phyloP scores from a whole-genome alignment of 305 asterid genomes.

The Coffea humblotiana region DNA sequence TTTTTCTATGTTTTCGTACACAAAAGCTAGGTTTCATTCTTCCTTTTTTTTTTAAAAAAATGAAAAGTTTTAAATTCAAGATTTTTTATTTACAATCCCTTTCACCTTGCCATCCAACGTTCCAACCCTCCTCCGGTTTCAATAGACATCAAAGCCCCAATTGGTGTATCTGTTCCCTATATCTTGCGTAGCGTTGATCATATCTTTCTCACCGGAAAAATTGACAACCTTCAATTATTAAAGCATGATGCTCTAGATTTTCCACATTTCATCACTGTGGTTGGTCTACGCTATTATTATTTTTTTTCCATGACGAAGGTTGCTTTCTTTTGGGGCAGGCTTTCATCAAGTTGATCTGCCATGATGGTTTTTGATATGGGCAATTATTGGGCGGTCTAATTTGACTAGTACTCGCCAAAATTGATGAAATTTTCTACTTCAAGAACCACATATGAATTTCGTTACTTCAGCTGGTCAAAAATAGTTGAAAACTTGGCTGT shows the following conservation, averaged over 20 bases:
- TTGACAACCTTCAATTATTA: slow-evolving; percentile 25
- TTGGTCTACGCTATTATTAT: slow-evolving; percentile 6
- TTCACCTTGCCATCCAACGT: no score
- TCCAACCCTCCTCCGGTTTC: no score
- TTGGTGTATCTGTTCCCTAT: neutral
- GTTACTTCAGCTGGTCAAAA: neutral
- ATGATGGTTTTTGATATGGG: slow-evolving; percentile 12
- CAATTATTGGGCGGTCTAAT: slow-evolving; percentile 15
- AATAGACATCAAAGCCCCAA: neutral
- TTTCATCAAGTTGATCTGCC: slow-evolving; percentile 13
- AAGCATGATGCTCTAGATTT: slow-evolving; percentile 17
- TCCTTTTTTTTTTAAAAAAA: no score
- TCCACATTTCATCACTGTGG: neutral
- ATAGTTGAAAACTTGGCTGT: neutral
- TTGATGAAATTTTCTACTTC: neutral
- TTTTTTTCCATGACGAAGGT: slow-evolving; percentile 1
- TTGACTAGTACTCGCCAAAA: neutral
- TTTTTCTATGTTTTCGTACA: neutral
- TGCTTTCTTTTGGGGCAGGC: slow-evolving; percentile 10
- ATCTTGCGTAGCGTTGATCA: slow-evolving; percentile 35
- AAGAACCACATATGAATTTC: neutral
- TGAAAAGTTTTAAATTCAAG: no score
- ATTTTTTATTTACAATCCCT: no score
- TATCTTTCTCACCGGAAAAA: slow-evolving; percentile 28
- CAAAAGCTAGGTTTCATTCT: neutral